Evolutionary conservation across 1,139 yeast genomes (phyloP).

Genomic region (Protomyces lactucae-debilis): DNA sequence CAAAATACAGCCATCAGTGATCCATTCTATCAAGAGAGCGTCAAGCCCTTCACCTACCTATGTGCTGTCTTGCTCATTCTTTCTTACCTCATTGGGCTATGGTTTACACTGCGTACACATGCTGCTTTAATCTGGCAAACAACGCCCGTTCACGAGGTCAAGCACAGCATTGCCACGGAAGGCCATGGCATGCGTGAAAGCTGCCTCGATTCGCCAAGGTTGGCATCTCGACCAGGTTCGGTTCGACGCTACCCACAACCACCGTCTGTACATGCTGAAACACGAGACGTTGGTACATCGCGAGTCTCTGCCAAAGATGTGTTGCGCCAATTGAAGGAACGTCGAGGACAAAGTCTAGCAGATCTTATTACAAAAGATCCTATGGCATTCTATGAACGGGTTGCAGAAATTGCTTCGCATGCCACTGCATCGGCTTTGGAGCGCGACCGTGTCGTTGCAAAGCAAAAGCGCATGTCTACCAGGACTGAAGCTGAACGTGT

Average conservation of each 20-base stretch:
- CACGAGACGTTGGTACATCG: background rate
- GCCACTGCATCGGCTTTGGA: conserved; percentile 26
- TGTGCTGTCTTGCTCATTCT: conserved; percentile 77
- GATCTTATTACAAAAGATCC: conserved; percentile 6
- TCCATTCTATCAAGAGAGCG: conserved; percentile 55
- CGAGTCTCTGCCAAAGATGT: conserved; percentile 8
- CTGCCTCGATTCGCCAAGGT: background rate
- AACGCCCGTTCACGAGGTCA: conserved; percentile 44
- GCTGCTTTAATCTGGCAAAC: conserved; percentile 91
- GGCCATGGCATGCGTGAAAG: background rate
- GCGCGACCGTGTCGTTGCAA: conserved; percentile 6
- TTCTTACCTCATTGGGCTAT: conserved; percentile 83
- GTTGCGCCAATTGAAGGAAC: background rate
- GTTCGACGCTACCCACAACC: background rate
- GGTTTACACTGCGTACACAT: conserved; percentile 91
- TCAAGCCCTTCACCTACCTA: conserved; percentile 74
- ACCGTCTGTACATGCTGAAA: background rate
- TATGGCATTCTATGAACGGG: conserved; percentile 14
- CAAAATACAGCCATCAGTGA: conserved; percentile 67
- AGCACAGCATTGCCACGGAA: background rate
- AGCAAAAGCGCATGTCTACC: background rate
- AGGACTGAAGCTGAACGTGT: background rate
- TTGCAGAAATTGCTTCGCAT: conserved; percentile 25
- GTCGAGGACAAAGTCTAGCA: conserved; percentile 5
- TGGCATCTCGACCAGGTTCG: background rate